phyloP scores from a whole-genome alignment of 495 filamentous ascomycete species.

The Penicillium psychrofluorescens region DNA sequence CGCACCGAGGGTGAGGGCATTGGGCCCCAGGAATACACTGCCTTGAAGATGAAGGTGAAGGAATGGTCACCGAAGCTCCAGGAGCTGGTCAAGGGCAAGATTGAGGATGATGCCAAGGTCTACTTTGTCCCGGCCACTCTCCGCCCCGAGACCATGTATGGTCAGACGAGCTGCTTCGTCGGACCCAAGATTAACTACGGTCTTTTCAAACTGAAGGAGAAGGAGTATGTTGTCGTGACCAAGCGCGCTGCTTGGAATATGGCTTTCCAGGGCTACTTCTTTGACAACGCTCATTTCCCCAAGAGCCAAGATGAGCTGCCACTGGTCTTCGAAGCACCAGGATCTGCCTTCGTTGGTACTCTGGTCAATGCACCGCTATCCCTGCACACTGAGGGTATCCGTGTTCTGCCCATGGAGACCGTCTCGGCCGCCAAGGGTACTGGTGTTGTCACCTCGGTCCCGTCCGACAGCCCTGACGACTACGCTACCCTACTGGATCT shows the following conservation, averaged over 20 bases:
- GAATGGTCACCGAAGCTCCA: constrained; percentile 74
- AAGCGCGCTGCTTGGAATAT: constrained; percentile 90
- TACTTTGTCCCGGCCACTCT: constrained; percentile 89
- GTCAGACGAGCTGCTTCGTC: constrained; percentile 93
- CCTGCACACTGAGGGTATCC: constrained; percentile 73
- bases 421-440: constrained; percentile 91
- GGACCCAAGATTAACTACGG: constrained; percentile 87
- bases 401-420: constrained; percentile 90
- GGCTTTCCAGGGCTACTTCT: constrained; percentile 87
- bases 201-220: constrained; percentile 74
- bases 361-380: constrained; percentile 83
- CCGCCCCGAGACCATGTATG: constrained; percentile 97
- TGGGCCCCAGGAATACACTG: constrained; percentile 85
- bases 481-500: constrained; percentile 84
- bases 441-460: constrained; percentile 91
- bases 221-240: constrained; percentile 79
- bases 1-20: constrained; percentile 86
- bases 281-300: constrained; percentile 63
- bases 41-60: constrained; percentile 79
- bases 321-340: constrained; percentile 56
- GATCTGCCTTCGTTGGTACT: constrained; percentile 78
- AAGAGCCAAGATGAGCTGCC: constrained; percentile 48
- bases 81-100: constrained; percentile 62
- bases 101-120: constrained; percentile 75
- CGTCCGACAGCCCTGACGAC: constrained; percentile 92